Percentiles rank a stretch among this genome's conserved stretches.
Evolutionary conservation across 2,329 filamentous ascomycete genomes (phyloP).

Genomic region (Trichoderma pleuroti): DNA sequence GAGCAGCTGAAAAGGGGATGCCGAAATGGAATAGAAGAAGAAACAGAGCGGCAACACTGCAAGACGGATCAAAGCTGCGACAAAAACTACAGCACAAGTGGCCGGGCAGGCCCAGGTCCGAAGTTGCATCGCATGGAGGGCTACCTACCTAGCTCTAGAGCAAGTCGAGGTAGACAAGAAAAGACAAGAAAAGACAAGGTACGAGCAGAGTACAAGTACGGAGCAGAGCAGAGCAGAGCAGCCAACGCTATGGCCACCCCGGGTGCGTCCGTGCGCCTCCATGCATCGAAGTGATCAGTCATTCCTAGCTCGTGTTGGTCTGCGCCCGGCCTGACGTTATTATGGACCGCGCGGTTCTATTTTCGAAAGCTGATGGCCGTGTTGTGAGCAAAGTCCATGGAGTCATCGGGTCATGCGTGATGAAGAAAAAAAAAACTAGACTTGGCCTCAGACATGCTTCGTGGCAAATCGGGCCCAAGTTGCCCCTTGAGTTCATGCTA

Average conservation of each 20-base stretch:
- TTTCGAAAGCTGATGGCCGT: conserved; percentile 14
- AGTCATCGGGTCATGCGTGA: conserved; percentile 13
- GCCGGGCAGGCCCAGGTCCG: not conserved
- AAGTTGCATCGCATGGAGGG: conserved; percentile 1
- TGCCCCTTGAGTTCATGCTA: not conserved
- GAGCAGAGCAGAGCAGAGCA: not conserved
- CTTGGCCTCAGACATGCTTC: not conserved
- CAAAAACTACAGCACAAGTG: not conserved
- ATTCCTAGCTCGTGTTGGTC: conserved; percentile 16
- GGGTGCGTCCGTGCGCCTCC: conserved; percentile 13
- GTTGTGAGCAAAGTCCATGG: not conserved
- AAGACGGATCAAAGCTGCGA: not conserved
- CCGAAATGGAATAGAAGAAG: not conserved
- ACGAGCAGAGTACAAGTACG: too few relatives aligned
- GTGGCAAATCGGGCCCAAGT: conserved; percentile 10
- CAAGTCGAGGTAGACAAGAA: not conserved
- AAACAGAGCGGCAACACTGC: not conserved
- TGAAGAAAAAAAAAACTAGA: conserved; percentile 5
- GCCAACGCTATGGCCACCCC: conserved; percentile 17
- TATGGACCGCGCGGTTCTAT: conserved; percentile 13
- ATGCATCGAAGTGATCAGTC: conserved; percentile 18
- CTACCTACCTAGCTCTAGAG: not conserved
- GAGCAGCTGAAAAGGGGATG: too few relatives aligned
- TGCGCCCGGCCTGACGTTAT: conserved; percentile 15
- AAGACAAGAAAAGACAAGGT: not conserved